These are phyloP conservation scores for Coemansia sp. DNA, from an alignment of 192 early-diverging fungal genomes.

Conservation along the genomic window DNA sequence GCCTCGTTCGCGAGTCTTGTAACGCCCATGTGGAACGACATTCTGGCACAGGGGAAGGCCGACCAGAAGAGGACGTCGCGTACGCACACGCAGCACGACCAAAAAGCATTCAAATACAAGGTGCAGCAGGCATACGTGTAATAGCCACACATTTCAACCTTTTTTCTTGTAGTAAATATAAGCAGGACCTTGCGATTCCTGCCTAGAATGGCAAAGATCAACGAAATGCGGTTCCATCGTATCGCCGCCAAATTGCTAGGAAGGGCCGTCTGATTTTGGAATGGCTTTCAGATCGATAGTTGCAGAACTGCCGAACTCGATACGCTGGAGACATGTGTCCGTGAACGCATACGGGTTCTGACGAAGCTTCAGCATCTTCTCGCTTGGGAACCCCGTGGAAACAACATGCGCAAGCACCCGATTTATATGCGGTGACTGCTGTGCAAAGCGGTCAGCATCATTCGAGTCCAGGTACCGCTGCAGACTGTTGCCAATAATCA, in stretches of 20 bases:
- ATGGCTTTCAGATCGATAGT: neutral
- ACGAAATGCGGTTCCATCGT: neutral
- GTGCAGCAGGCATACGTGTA: conserved; percentile 19
- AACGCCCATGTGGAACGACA: conserved; percentile 20
- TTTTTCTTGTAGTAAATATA: conserved; percentile 4
- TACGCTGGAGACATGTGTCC: conserved; percentile 35
- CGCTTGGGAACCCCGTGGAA: conserved; percentile 22
- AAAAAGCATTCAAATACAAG: conserved; percentile 25
- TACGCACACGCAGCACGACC: neutral
- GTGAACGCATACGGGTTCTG: conserved; percentile 44
- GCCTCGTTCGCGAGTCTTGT: conserved; percentile 17
- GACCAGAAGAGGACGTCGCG: neutral
- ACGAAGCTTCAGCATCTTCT: conserved; percentile 26
- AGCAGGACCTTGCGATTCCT: neutral
- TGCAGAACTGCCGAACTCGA: neutral
- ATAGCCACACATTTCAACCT: neutral
- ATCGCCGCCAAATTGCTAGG: too few relatives aligned
- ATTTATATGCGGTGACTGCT: conserved; percentile 19
- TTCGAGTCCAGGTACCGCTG: conserved; percentile 33
- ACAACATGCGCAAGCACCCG: conserved; percentile 10
- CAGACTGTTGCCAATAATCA: conserved; percentile 44
- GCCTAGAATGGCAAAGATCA: neutral
- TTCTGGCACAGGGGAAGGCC: conserved; percentile 4
- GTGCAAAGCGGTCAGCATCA: conserved; percentile 9
- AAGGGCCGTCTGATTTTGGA: neutral